Conservation (phyloP, 768 basidiomycete genomes). For the Lactifluus piperatus region DNA sequence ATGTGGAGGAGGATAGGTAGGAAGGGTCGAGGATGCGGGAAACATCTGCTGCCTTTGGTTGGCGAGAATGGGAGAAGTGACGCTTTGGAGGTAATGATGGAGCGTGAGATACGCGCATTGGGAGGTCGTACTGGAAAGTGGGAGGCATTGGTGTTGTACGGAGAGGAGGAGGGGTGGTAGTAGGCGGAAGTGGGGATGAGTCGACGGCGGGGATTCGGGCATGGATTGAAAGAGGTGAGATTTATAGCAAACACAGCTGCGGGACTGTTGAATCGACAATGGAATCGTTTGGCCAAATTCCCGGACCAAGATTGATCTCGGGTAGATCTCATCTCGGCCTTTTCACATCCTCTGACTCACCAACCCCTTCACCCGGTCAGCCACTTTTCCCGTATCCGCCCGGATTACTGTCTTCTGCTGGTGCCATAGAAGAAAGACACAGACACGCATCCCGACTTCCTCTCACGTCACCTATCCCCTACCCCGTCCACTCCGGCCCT, state of each 20-base stretch:
- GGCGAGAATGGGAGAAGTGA: slow-evolving; percentile 11
- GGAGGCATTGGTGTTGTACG: slow-evolving; percentile 10
- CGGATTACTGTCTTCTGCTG: background rate
- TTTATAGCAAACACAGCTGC: slow-evolving; percentile 5
- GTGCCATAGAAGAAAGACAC: background rate
- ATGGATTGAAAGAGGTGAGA: background rate
- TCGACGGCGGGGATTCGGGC: background rate
- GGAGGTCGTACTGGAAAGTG: slow-evolving; percentile 21
- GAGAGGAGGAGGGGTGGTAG: background rate
- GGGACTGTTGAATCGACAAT: background rate
- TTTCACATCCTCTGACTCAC: slow-evolving; percentile 12
- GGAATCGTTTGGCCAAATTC: background rate
- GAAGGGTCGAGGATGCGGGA: slow-evolving; percentile 58
- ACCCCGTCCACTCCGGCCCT: slow-evolving; percentile 5
- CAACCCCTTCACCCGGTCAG: background rate
- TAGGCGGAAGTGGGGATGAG: background rate
- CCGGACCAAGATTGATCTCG: background rate
- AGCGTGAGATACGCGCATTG: slow-evolving; percentile 24
- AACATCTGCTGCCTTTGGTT: slow-evolving; percentile 37
- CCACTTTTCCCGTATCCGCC: background rate
- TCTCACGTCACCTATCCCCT: background rate
- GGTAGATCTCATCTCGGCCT: slow-evolving; percentile 17
- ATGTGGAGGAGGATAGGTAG: slow-evolving; percentile 35
- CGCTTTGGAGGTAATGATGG: slow-evolving; percentile 28
- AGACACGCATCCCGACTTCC: background rate